Conservation (phyloP, 371 early-diverging fungal genomes). For the Catenaria anguillulae region DNA sequence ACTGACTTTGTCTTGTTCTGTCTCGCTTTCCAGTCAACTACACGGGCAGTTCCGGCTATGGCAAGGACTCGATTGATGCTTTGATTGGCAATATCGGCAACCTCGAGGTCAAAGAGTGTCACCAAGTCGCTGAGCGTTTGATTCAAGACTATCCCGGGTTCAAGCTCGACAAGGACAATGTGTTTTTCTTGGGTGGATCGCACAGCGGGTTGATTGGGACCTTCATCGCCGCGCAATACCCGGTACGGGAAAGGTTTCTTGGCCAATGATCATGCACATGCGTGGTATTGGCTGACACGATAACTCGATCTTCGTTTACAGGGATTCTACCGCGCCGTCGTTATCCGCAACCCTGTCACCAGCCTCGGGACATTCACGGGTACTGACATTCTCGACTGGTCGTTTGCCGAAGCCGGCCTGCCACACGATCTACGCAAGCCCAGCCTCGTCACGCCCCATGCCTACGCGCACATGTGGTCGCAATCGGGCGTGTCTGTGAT, state of each 20-base stretch:
- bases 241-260: conserved; percentile 15
- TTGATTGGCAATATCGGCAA: conserved; percentile 49
- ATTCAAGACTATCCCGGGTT: conserved; percentile 1
- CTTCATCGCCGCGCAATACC: conserved; percentile 35
- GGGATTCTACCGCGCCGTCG: conserved; percentile 37
- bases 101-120: conserved; percentile 43
- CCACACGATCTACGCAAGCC: conserved; percentile 22
- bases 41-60: conserved; percentile 55
- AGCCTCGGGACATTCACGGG: conserved; percentile 28
- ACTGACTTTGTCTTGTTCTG: no score
- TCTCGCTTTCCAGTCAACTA: conserved; percentile 36
- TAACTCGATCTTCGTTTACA: no score
- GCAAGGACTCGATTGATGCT: conserved; percentile 38
- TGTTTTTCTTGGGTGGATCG: conserved; percentile 45
- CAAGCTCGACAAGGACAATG: conserved; percentile 22
- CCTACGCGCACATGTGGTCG: conserved; percentile 31
- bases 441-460: conserved; percentile 27
- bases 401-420: conserved; percentile 36
- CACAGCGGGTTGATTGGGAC: conserved; percentile 59
- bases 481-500: conserved; percentile 37
- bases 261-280: no score
- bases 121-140: conserved; percentile 17
- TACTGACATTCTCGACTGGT: conserved; percentile 37
- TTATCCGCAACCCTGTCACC: conserved; percentile 57
- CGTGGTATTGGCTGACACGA: no score